These are phyloP conservation scores for Phlebopus sp. DNA, from an alignment of 1,284 basidiomycete genomes.

Conservation along the genomic window DNA sequence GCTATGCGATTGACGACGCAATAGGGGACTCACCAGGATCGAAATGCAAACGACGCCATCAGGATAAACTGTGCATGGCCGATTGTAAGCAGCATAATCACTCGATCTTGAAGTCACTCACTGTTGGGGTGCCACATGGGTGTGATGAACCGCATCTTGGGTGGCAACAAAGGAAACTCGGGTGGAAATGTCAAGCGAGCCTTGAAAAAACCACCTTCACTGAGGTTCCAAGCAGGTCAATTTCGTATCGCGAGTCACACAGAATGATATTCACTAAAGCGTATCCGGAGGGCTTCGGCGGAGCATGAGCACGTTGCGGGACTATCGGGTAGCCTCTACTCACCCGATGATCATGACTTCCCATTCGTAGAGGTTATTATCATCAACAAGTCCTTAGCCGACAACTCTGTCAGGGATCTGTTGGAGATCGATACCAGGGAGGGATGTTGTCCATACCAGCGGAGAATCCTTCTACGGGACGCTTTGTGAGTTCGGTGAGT, in stretches of 20 bases:
- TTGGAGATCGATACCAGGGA: constrained; percentile 24
- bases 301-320: constrained; percentile 19
- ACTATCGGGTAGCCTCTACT: constrained; percentile 28
- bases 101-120: constrained; percentile 36
- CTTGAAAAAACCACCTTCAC: constrained; percentile 92
- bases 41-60: constrained; percentile 94
- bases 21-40: constrained; percentile 69
- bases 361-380: constrained; percentile 92
- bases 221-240: constrained; percentile 32
- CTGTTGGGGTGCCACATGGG: constrained; percentile 99
- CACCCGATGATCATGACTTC: constrained; percentile 91
- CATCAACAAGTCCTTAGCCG: constrained; percentile 80
- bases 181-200: constrained; percentile 84
- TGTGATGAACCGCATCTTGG: constrained; percentile 94
- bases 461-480: constrained; percentile 91
- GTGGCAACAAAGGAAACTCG: constrained; percentile 90
- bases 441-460: constrained; percentile 57
- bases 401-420: constrained; percentile 30
- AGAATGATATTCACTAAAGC: constrained; percentile 63
- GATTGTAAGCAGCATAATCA: constrained; percentile 4
- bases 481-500: constrained; percentile 83
- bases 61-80: constrained; percentile 66
- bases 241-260: background rate
- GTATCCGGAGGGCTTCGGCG: constrained; percentile 78
- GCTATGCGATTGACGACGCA: background rate